These are phyloP conservation scores for Elaeis oleifera DNA, from an alignment of 202 grass and related monocot genomes.

Conservation along the genomic window DNA sequence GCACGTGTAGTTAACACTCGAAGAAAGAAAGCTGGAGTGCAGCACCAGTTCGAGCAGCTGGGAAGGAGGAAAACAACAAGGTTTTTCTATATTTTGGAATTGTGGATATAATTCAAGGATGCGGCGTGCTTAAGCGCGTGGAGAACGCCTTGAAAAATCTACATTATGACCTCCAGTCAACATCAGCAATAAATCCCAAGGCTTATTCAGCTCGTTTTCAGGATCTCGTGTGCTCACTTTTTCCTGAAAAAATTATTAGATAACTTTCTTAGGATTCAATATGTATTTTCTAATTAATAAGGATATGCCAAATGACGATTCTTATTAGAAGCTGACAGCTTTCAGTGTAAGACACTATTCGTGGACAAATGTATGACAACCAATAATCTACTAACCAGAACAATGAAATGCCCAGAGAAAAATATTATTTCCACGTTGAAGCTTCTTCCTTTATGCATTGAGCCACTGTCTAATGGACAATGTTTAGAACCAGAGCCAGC, in stretches of 20 bases:
- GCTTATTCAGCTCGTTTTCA: conserved; percentile 2
- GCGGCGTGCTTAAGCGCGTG: neutral
- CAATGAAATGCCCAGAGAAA: too few relatives aligned
- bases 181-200: neutral
- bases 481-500: too few relatives aligned
- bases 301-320: too few relatives aligned
- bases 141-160: conserved; percentile 3
- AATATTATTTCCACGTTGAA: too few relatives aligned
- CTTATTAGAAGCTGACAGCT: too few relatives aligned
- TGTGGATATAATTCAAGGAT: conserved; percentile 6
- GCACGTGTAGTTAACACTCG: neutral
- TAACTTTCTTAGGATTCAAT: too few relatives aligned
- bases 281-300: too few relatives aligned
- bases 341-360: too few relatives aligned
- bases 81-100: conserved; percentile 6
- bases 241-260: neutral
- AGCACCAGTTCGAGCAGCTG: neutral
- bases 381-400: too few relatives aligned
- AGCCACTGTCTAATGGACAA: too few relatives aligned
- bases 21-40: neutral
- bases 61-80: neutral
- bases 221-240: neutral
- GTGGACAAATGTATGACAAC: too few relatives aligned
- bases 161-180: neutral
- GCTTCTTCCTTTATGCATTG: too few relatives aligned